Conservation (phyloP, 2,329 filamentous ascomycete species). For the Nemania sp. region DNA sequence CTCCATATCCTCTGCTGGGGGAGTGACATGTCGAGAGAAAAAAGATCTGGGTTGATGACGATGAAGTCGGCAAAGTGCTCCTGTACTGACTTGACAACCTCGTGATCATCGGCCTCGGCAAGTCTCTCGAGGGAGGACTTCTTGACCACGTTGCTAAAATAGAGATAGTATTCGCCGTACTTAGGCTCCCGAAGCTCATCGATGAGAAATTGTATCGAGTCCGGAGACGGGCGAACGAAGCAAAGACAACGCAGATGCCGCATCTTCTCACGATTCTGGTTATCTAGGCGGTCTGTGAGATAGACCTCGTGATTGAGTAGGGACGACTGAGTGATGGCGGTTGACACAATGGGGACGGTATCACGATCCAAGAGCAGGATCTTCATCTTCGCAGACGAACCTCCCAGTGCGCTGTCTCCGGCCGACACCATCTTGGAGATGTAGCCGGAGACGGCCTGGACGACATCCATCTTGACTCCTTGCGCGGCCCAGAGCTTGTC, state of each 20-base stretch:
- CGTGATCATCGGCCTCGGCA: slow-evolving; percentile 95
- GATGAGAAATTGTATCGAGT: slow-evolving; percentile 90
- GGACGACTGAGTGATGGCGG: slow-evolving; percentile 91
- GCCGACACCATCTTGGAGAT: slow-evolving; percentile 93
- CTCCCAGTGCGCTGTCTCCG: slow-evolving; percentile 70
- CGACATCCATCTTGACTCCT: slow-evolving; percentile 77
- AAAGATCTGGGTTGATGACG: slow-evolving; percentile 92
- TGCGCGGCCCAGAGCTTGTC: slow-evolving; percentile 4
- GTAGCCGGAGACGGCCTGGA: slow-evolving; percentile 91
- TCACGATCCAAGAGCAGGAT: slow-evolving; percentile 91
- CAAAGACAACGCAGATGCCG: slow-evolving; percentile 92
- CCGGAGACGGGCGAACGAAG: slow-evolving; percentile 87
- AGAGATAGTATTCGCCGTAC: slow-evolving; percentile 96
- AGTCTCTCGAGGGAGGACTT: slow-evolving; percentile 93
- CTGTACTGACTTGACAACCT: slow-evolving; percentile 91
- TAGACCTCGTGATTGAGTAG: slow-evolving; percentile 97
- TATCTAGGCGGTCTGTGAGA: slow-evolving; percentile 94
- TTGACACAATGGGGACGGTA: slow-evolving; percentile 91
- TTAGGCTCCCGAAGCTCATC: slow-evolving; percentile 95
- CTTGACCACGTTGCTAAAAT: slow-evolving; percentile 96
- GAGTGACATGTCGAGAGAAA: slow-evolving; percentile 74
- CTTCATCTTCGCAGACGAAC: slow-evolving; percentile 92
- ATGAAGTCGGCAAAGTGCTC: slow-evolving; percentile 97
- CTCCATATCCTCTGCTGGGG: slow-evolving; percentile 82
- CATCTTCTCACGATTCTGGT: slow-evolving; percentile 92